Evolutionary conservation across 2,329 filamentous ascomycete species (phyloP), one percentile per base, ranked within the genome.

Genomic region (Xylariaceae sp.): DNA sequence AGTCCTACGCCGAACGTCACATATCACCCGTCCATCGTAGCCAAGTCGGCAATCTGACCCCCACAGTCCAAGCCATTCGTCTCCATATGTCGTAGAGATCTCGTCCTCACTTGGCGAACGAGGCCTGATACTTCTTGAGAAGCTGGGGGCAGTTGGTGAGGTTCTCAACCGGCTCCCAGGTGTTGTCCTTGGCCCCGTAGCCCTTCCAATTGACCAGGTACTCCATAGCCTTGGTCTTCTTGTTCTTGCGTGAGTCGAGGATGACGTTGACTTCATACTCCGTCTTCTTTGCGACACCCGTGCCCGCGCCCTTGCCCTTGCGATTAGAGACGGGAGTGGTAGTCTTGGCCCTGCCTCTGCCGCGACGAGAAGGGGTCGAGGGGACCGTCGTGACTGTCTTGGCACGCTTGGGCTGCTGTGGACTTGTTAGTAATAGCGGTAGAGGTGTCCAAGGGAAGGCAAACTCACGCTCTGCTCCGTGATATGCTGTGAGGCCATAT

Each of bases 181-280:
- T 81, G 52, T 75, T 80, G 1, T 77, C 62, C 16, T 68, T 64
- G 1, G 59, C 55, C 0, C 68, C 46, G 48, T 71, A 82, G 0
- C 75, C 76, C 57, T 75, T 73, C 81, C 80, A 83, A 63, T 82
- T 80, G 48, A 84, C 72, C 3, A 69, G 55, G 61, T 78, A 83
- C 60, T 73, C 48, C 1, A 33, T 42, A 1, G 10, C 47, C 7
- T 60, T 54, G 63, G 55, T 72, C 67, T 53, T 71, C 62, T 54
- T 67, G 39, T 76, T 71, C 36, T 77, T 65, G 5, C 60, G 65
- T 0, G 69, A 69, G 16, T 71, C 71, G 11, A 79, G 46, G 31
- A 82, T 76, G 3, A 63, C 59, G 59, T 82, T 78, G 0, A 82
- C 75, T 47, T 75, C 72, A 63, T 71, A 81, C 3, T 63, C 60